Evolutionary conservation across 106 monocot species (phyloP).

Genomic region (Dactylorhiza incarnata): DNA sequence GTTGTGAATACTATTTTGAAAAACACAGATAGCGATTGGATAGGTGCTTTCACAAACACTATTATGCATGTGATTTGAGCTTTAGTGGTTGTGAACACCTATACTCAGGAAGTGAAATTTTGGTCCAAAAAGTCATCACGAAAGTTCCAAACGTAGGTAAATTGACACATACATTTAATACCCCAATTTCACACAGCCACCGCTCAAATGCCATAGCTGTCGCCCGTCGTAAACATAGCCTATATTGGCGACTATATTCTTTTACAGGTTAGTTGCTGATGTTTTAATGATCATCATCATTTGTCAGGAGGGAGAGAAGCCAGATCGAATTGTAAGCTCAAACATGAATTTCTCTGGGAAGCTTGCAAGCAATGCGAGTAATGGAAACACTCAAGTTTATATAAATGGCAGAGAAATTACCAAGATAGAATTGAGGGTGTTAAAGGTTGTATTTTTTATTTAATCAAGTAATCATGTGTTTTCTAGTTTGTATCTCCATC

Average conservation of each 20-base stretch:
- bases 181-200: no score
- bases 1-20: no score
- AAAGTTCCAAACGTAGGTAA: no score
- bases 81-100: no score
- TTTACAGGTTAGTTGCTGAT: background rate
- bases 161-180: no score
- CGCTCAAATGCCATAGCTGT: no score
- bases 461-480: background rate
- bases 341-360: constrained; percentile 83
- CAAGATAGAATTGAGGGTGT: constrained; percentile 62
- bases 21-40: no score
- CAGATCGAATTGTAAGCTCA: constrained; percentile 75
- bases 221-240: no score
- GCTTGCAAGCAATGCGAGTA: constrained; percentile 69
- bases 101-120: no score
- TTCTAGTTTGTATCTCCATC: background rate
- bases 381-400: constrained; percentile 83
- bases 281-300: background rate
- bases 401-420: constrained; percentile 94
- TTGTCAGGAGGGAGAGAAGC: constrained; percentile 77
- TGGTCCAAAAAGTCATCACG: no score
- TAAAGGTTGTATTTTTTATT: constrained; percentile 39
- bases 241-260: background rate
- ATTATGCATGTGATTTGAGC: no score
- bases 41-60: no score